Conservation (phyloP, 2,329 filamentous ascomycete species). For the Zymoseptoria passerinii region DNA sequence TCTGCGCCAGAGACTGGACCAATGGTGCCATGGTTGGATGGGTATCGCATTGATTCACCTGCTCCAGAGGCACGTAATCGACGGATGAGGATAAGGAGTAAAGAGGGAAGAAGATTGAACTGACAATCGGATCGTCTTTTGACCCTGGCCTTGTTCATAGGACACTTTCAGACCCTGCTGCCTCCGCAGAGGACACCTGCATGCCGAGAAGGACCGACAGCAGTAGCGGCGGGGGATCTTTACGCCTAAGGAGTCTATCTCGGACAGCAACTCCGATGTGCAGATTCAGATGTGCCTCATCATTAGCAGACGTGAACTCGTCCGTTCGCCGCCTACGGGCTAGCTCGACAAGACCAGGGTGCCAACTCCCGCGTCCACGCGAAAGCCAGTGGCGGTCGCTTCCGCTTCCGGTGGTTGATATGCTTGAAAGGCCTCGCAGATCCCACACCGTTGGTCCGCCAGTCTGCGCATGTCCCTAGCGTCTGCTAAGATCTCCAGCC, state of each 20-base stretch:
- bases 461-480: not conserved
- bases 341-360: not conserved
- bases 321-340: not conserved
- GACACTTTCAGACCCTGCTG: not conserved
- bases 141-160: not conserved
- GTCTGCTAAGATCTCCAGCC: not conserved
- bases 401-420: not conserved
- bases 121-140: not conserved
- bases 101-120: not conserved
- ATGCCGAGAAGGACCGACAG: not conserved
- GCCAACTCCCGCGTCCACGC: not conserved
- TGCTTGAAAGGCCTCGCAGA: not conserved
- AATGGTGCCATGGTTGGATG: slow-evolving; percentile 5
- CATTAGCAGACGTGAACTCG: not conserved
- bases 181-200: not conserved
- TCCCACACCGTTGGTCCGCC: not conserved
- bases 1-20: slow-evolving; percentile 28
- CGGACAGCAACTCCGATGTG: not conserved
- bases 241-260: not conserved
- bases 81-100: not conserved
- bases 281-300: not conserved
- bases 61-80: not conserved
- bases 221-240: not conserved
- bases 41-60: not conserved
- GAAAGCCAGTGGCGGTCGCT: not conserved